Evolutionary conservation across 805 yeast genomes (phyloP), one percentile per base, ranked within the genome.

Genomic region (Zygoascus tannicola): DNA sequence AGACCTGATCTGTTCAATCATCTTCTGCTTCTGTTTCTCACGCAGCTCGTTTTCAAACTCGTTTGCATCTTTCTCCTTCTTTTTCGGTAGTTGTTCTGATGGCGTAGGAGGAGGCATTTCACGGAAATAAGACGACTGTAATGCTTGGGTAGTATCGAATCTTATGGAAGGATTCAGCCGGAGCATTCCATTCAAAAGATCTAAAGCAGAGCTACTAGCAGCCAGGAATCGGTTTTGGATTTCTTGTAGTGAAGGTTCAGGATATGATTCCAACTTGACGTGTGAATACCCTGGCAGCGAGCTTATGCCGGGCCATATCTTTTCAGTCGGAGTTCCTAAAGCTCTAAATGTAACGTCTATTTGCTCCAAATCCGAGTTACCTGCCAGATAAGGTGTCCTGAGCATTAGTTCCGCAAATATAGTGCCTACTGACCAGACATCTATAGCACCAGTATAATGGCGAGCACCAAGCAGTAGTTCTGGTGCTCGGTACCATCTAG

Each of bases 401-500:
- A 92, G 69, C 96, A 92, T 86, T 53, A 92, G 66, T 56, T 92
- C 99, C 0, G 97, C 97, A 67, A 92, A 92, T 2, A 92, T 90
- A 32, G 87, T 77, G 1, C 99, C 99, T 4, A 88, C 84, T 0
- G 97, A 90, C 99, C 99, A 92, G 10, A 87, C 68, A 64, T 92
- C 99, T 3, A 92, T 75, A 0, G 94, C 94, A 1, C 80, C 81
- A 0, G 95, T 81, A 56, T 92, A 92, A 60, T 86, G 92, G 39
- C 81, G 73, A 0, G 96, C 82, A 1, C 96, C 97, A 49, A 90
- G 76, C 20, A 92, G 66, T 38, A 92, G 67, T 56, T 92, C 99
- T 0, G 99, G 99, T 0, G 97, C 95, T 44, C 97, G 69, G 63
- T 92, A 92, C 99, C 99, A 92, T 48, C 97, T 67, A 2, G 99